A percentile compares a stretch with the other conserved stretches of the same genome.
Conservation (phyloP, 225 moss, liverwort and hornwort species). For the Lunularia cruciata region DNA sequence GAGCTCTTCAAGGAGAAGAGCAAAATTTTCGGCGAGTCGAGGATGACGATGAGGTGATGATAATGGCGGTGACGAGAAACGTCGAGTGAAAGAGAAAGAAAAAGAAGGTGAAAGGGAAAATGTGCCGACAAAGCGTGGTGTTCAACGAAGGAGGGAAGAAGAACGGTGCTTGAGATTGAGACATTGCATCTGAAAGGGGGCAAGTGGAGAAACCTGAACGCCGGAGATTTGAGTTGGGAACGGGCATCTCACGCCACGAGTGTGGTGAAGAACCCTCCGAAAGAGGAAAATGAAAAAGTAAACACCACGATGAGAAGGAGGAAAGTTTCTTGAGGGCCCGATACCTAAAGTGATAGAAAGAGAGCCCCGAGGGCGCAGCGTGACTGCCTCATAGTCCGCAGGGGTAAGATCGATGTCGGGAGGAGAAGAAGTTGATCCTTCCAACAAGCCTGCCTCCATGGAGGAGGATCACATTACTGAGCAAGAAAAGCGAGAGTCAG, state of each 20-base stretch:
- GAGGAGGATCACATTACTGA: slow-evolving; percentile 7
- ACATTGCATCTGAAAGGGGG: slow-evolving; percentile 3
- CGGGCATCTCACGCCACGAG: neutral
- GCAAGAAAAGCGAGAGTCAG: slow-evolving; percentile 11
- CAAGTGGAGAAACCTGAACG: neutral
- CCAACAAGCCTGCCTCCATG: slow-evolving; percentile 11
- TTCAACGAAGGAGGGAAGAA: neutral
- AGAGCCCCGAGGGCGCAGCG: slow-evolving; percentile 9
- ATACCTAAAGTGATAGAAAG: slow-evolving; percentile 6
- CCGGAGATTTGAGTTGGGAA: slow-evolving; percentile 5
- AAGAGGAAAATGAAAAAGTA: slow-evolving; percentile 10
- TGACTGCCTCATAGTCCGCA: neutral
- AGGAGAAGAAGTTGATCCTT: slow-evolving; percentile 18
- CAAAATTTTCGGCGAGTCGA: too few species aligned
- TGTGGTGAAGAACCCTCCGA: neutral
- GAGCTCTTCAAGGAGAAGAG: neutral
- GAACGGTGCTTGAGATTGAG: neutral
- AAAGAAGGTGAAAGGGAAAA: slow-evolving; percentile 1
- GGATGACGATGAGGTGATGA: neutral
- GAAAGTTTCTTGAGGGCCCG: slow-evolving; percentile 23
- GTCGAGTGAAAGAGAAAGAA: neutral
- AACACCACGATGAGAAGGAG: slow-evolving; percentile 17
- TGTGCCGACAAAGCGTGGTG: slow-evolving; percentile 9
- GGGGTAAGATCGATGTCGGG: slow-evolving; percentile 22
- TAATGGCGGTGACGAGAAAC: slow-evolving; percentile 9